Evolutionary conservation across 169 alveolate genomes (phyloP).

Genomic region (Toxoplasma gondii): DNA sequence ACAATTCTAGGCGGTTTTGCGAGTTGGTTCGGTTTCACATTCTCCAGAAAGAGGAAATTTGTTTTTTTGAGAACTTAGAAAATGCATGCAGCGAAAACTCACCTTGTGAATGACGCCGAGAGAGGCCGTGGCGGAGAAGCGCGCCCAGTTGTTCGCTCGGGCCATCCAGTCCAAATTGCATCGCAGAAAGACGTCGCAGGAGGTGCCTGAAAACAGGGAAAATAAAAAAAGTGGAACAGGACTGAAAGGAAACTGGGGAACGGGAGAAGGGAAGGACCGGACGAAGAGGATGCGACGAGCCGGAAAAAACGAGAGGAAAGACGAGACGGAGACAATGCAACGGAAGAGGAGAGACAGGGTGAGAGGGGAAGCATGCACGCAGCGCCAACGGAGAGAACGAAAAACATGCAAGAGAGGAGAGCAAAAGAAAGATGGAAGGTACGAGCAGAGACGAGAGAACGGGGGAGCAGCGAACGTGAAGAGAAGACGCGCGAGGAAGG

Average conservation of each 20-base stretch:
- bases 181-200: constrained; percentile 94
- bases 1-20: neutral
- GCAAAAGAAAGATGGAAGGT: neutral
- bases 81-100: too few relatives aligned
- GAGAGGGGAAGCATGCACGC: neutral
- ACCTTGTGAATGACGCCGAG: constrained; percentile 96
- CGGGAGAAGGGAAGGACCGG: neutral
- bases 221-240: constrained; percentile 74
- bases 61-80: too few relatives aligned
- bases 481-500: neutral
- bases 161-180: constrained; percentile 96
- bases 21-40: neutral
- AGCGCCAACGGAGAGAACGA: too few relatives aligned
- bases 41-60: neutral
- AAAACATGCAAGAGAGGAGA: neutral
- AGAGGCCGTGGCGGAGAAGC: constrained; percentile 97
- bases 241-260: constrained; percentile 77
- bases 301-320: too few relatives aligned
- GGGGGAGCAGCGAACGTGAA: neutral
- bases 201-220: constrained; percentile 94
- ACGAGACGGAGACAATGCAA: neutral
- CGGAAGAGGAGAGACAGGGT: neutral
- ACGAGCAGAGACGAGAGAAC: neutral
- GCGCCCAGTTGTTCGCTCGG: constrained; percentile 95
- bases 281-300: neutral